Conservation (phyloP, 306 rosid genomes). For the Corylus heterophylla region DNA sequence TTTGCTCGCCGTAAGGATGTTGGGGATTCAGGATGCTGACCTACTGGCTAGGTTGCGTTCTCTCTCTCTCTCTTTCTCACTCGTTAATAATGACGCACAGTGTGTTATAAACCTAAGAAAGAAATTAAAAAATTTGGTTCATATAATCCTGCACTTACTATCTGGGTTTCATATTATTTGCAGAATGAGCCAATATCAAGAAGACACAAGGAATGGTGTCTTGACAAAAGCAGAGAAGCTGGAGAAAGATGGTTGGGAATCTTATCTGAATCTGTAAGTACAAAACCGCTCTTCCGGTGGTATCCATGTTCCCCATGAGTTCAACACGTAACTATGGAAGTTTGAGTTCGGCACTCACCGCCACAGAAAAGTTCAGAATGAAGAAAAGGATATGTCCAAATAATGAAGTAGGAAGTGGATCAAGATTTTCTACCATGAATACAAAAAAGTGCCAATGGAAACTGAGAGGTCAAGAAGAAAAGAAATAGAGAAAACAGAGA, state of each 20-base stretch:
- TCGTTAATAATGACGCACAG: no score
- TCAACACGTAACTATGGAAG: neutral
- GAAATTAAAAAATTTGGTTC: no score
- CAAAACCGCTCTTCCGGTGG: conserved; percentile 1
- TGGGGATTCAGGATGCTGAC: conserved; percentile 43
- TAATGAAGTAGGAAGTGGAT: neutral
- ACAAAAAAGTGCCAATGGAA: neutral
- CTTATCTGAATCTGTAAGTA: conserved; percentile 40
- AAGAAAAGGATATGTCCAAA: neutral
- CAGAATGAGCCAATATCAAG: no score
- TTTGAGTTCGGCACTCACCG: neutral
- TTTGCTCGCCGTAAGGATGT: conserved; percentile 60
- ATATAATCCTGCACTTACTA: no score
- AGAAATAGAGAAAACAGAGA: no score
- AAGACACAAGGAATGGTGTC: no score
- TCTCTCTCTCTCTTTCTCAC: conserved; percentile 7
- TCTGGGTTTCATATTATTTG: no score
- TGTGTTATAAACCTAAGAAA: no score
- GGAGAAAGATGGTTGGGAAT: conserved; percentile 64
- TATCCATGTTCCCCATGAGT: neutral
- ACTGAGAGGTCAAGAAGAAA: no score
- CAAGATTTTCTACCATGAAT: neutral
- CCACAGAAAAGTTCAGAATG: neutral
- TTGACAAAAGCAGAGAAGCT: no score
- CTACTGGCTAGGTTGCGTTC: conserved; percentile 55